A percentile compares a stretch with the other conserved stretches of the same genome.
phyloP scores from a whole-genome alignment of 2,329 filamentous ascomycete species.

The Dactylellina haptotyla region DNA sequence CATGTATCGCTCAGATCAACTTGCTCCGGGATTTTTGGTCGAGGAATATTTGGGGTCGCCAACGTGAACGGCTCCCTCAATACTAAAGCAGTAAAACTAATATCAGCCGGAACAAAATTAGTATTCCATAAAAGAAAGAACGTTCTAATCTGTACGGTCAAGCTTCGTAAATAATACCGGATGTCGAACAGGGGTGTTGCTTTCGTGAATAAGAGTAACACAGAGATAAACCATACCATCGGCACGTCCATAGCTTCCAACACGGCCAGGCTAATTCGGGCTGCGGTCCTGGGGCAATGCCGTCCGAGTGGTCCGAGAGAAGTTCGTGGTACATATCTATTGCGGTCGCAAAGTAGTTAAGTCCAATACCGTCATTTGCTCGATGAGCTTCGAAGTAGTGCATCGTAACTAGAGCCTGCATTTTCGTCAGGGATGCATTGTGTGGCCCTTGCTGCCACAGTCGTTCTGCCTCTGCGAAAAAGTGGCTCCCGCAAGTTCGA shows the following conservation, averaged over 20 bases:
- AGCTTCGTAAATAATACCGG: no score
- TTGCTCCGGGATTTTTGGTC: slow-evolving; percentile 33
- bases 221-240: slow-evolving; percentile 18
- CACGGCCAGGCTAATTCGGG: slow-evolving; percentile 31
- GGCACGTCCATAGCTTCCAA: slow-evolving; percentile 41
- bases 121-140: neutral
- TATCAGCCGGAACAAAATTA: slow-evolving; percentile 16
- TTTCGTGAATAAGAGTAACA: neutral
- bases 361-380: slow-evolving; percentile 34
- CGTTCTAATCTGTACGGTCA: no score
- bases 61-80: slow-evolving; percentile 28
- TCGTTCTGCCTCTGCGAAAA: slow-evolving; percentile 37
- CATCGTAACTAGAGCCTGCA: slow-evolving; percentile 41
- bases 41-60: slow-evolving; percentile 26
- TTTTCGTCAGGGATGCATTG: slow-evolving; percentile 24
- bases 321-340: slow-evolving; percentile 34
- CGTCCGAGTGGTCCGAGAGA: neutral
- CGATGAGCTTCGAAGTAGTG: slow-evolving; percentile 34
- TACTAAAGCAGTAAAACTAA: slow-evolving; percentile 30
- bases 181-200: neutral
- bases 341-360: slow-evolving; percentile 15
- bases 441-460: slow-evolving; percentile 10
- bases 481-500: slow-evolving; percentile 20
- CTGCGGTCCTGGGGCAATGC: neutral
- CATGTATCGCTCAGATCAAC: slow-evolving; percentile 33